phyloP scores from a whole-genome alignment of 179 eudicot species.

The Beta corolliflora region DNA sequence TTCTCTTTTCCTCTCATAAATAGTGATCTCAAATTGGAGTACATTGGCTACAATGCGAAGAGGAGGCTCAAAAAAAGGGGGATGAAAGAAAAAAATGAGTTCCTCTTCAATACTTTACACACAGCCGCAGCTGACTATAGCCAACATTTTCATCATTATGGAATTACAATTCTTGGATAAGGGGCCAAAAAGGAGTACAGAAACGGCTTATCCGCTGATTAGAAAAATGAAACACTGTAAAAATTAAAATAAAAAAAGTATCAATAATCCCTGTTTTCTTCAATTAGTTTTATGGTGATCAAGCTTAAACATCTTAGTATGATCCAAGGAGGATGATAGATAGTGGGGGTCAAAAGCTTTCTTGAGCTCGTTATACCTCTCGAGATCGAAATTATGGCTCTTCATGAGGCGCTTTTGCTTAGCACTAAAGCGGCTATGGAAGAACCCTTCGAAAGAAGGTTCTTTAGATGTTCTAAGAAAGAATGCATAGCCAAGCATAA shows the following conservation, averaged over 20 bases:
- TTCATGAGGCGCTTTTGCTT: conserved; percentile 70
- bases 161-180: conserved; percentile 19
- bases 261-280: background rate
- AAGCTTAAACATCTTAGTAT: conserved; percentile 26
- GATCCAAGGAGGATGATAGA: conserved; percentile 20
- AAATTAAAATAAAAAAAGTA: conserved; percentile 1
- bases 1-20: background rate
- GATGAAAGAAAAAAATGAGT: background rate
- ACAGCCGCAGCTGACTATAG: conserved; percentile 35
- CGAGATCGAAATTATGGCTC: conserved; percentile 49
- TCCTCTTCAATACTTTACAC: conserved; percentile 30
- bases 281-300: conserved; percentile 27
- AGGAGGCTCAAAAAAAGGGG: background rate
- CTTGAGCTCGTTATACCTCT: conserved; percentile 61
- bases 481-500: conserved; percentile 83
- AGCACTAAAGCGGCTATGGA: conserved; percentile 68
- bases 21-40: background rate
- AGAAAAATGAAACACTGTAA: conserved; percentile 3
- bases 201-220: conserved; percentile 25
- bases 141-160: conserved; percentile 6
- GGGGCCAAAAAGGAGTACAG: conserved; percentile 17
- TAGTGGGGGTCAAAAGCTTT: conserved; percentile 41
- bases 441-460: conserved; percentile 92
- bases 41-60: background rate
- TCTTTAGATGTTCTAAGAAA: conserved; percentile 84